phyloP scores from a whole-genome alignment of 306 rosid species.

The Biancaea sappan region DNA sequence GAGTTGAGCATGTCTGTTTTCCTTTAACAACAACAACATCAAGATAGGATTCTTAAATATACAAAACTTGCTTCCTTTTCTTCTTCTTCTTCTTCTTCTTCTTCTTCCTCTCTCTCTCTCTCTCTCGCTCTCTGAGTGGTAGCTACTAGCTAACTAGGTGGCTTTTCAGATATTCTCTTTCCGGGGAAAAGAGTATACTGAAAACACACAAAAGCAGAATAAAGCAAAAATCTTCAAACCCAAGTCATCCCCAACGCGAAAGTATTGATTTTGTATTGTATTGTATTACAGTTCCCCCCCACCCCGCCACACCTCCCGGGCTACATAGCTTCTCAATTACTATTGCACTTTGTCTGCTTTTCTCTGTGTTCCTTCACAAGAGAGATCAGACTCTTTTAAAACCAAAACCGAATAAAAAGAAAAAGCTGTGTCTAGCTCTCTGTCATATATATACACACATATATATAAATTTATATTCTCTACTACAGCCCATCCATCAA shows the following conservation, averaged over 20 bases:
- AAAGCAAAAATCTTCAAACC: neutral
- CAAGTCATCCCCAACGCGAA: too few relatives aligned
- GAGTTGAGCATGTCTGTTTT: slow-evolving; percentile 48
- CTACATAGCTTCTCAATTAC: slow-evolving; percentile 21
- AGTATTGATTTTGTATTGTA: too few relatives aligned
- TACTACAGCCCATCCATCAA: too few relatives aligned
- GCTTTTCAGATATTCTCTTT: too few relatives aligned
- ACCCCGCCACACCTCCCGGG: too few relatives aligned
- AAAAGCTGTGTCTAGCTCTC: neutral
- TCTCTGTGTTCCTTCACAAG: too few relatives aligned
- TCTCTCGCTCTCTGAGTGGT: neutral
- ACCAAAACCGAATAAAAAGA: slow-evolving; percentile 27
- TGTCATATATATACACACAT: neutral
- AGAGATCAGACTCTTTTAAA: neutral
- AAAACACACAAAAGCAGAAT: neutral
- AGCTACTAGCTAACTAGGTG: too few relatives aligned
- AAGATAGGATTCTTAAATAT: neutral
- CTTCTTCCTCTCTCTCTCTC: neutral
- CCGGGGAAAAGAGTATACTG: neutral
- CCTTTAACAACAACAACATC: slow-evolving; percentile 27
- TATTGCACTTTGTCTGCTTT: slow-evolving; percentile 43
- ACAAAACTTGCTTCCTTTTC: neutral
- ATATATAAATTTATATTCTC: too few relatives aligned
- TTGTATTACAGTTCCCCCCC: neutral
- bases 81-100: neutral